Conservation (phyloP, 768 basidiomycete genomes). For the Boletus rubroflammeus region DNA sequence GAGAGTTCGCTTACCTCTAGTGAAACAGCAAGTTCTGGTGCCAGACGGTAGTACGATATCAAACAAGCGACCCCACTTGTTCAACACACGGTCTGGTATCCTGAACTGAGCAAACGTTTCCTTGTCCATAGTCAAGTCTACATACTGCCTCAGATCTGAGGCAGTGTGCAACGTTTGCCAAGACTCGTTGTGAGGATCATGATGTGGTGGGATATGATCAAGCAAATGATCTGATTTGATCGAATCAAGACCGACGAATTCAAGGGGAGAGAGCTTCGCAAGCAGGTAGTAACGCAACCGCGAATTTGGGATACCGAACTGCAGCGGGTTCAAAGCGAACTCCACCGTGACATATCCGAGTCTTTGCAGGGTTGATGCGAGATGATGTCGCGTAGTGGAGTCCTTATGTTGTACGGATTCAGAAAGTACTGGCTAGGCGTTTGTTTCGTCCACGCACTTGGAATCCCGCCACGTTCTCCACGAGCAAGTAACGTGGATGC, state of each 20-base stretch:
- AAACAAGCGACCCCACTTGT: slow-evolving; percentile 76
- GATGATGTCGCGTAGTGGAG: slow-evolving; percentile 56
- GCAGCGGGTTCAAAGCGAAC: slow-evolving; percentile 68
- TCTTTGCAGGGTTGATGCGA: slow-evolving; percentile 48
- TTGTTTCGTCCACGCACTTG: slow-evolving; percentile 47
- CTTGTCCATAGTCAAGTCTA: slow-evolving; percentile 10
- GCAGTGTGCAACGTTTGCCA: background rate
- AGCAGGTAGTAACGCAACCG: slow-evolving; percentile 78
- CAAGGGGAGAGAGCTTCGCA: slow-evolving; percentile 48
- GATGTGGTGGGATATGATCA: slow-evolving; percentile 53
- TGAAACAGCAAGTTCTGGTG: slow-evolving; percentile 73
- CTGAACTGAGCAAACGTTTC: slow-evolving; percentile 26
- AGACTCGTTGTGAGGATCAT: slow-evolving; percentile 19
- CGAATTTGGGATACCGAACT: slow-evolving; percentile 81
- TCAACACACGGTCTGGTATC: slow-evolving; percentile 59
- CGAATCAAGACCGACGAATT: slow-evolving; percentile 31
- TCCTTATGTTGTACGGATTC: slow-evolving; percentile 38
- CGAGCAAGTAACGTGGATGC: slow-evolving; percentile 58
- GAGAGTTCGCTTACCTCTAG: slow-evolving; percentile 48
- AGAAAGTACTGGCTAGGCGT: background rate
- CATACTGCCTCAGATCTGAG: slow-evolving; percentile 9
- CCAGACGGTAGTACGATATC: slow-evolving; percentile 71
- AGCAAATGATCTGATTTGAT: slow-evolving; percentile 32
- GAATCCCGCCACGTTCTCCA: slow-evolving; percentile 84
- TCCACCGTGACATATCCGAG: slow-evolving; percentile 60